These are phyloP conservation scores for Neonectria hederae DNA, from an alignment of 2,329 filamentous ascomycete species.

Conservation along the genomic window DNA sequence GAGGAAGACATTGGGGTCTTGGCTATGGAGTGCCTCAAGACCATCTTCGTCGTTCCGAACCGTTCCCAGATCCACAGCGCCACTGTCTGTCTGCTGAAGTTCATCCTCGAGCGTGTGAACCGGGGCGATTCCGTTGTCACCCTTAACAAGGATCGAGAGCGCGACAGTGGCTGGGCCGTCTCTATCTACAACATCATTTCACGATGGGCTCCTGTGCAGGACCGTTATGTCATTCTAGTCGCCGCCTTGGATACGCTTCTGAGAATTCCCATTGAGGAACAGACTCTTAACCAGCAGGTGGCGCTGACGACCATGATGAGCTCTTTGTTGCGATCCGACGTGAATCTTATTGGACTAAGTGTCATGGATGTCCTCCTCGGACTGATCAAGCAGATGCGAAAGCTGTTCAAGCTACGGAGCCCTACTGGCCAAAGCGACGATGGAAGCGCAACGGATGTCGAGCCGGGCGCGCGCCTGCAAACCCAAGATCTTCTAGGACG, in stretches of 20 bases:
- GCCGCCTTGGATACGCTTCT: slow-evolving; percentile 81
- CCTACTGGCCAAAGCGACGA: slow-evolving; percentile 48
- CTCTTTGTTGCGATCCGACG: slow-evolving; percentile 83
- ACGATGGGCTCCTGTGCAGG: slow-evolving; percentile 91
- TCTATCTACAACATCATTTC: slow-evolving; percentile 82
- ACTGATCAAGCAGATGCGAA: slow-evolving; percentile 83
- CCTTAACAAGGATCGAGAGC: slow-evolving; percentile 51
- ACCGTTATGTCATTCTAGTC: slow-evolving; percentile 89
- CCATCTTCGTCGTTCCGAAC: slow-evolving; percentile 85
- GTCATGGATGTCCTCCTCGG: slow-evolving; percentile 94
- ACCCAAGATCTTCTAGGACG: slow-evolving; percentile 73
- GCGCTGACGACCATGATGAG: slow-evolving; percentile 81
- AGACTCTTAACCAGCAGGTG: slow-evolving; percentile 77
- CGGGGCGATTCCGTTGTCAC: slow-evolving; percentile 65
- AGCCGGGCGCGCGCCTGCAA: slow-evolving; percentile 52
- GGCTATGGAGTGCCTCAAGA: slow-evolving; percentile 86
- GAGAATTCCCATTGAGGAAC: slow-evolving; percentile 73
- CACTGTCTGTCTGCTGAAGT: slow-evolving; percentile 77
- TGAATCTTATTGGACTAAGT: slow-evolving; percentile 94
- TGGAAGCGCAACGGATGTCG: slow-evolving; percentile 46
- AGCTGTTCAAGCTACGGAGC: slow-evolving; percentile 73
- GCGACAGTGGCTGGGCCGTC: slow-evolving; percentile 78
- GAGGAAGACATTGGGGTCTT: slow-evolving; percentile 88
- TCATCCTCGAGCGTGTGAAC: slow-evolving; percentile 70
- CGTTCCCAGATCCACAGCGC: slow-evolving; percentile 82